Base-by-base conservation (phyloP, 257 asterid species). In the Solanum ossicruentum region DNA sequence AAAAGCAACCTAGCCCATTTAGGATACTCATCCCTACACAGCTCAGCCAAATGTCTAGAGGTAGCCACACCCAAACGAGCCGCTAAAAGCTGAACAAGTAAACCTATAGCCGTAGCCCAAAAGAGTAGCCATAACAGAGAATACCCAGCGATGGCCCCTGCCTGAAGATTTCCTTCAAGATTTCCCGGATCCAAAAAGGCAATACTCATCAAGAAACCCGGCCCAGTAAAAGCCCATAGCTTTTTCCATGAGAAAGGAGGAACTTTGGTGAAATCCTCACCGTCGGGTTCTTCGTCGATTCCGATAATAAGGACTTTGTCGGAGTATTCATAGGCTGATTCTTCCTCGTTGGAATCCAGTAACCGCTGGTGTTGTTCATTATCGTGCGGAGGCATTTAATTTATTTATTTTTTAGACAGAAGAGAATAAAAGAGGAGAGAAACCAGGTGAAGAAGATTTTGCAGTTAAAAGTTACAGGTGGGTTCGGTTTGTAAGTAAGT, bases 51-150 rank as follows among this genome's bases (percentile, higher is more conserved):
- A 90, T 94, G 98, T 1, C 91, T 89, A 10, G 96, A 94, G 26
- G 98, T 94, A 0, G 95, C 98, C 70, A 93, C 98, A 2, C 98
- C 98, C 2, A 94, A 91, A 47, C 98, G 87, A 49, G 95, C 97
- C 58, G 98, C 85, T 0, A 94, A 88, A 3, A 94, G 90, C 91
- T 94, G 98, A n/a, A 94, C 89, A 87, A 94, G 63, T 1, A 94
- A 88, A 13, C 98, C 98, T 88, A 94, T 93, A 57, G 88, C 93
- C 13, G 98, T 94, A 85, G 98, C 98, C 98, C 98, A 94, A n/a
- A 94, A 52, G 1, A 94, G 93, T 85, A 94, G 86, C 98, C 98
- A 94, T 36, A 94, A 81, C 60, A 94, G 85, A 2, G 97, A 92
- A 85, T 94, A 93, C 1, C 98, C 98, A 26, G 98, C 98, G 16